Base-by-base conservation (phyloP, 441 rosid species). In the Biscutella laevigata region DNA sequence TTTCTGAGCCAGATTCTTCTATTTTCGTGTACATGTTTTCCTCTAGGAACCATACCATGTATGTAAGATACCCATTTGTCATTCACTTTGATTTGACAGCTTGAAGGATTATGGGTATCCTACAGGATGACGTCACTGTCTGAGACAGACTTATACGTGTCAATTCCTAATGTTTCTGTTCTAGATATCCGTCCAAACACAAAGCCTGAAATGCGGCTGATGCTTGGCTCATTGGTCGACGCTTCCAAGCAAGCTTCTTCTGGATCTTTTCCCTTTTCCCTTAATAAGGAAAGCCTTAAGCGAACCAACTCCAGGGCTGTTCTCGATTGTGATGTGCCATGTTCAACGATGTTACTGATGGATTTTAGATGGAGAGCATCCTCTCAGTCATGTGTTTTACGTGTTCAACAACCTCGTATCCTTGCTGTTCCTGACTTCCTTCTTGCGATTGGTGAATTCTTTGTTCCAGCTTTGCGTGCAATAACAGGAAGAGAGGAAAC, bases 371-470 rank as follows among this genome's bases (percentile, higher is more conserved):
- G 88, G 85, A 85, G 99, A 39, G 56, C 64, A 55, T 79, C 97
- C 64, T 89, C 97, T 61, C 88, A 81, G 62, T 94, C 99, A 62
- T 75, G 68, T 74, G 96, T 89, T 20, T 66, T 86, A 54, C 81
- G 99, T 49, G 61, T 89, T 67, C 99, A 94, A 76, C 99, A 89
- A 64, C 99, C 97, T 40, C 91, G 88, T 57, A 66, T 94, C 52
- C 96, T 94, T 76, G 96, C 83, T 53, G 99, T 86, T 56, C 99
- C 95, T 4, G 99, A 94, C 76, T 94, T 89, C 75, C 96, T 94
- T 71, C 86, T 89, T 41, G 88, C 94, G 4, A 79, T 94, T 55
- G 91, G 91, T 52, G 96, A 86, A 74, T 94, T 83, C 82, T 89
- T 94, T 71, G 96, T 94, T 66, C 99, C 99, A 39, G 73, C 94